Evolutionary conservation across 1,139 yeast species (phyloP).

Genomic region (Debaryomyces singareniensis): DNA sequence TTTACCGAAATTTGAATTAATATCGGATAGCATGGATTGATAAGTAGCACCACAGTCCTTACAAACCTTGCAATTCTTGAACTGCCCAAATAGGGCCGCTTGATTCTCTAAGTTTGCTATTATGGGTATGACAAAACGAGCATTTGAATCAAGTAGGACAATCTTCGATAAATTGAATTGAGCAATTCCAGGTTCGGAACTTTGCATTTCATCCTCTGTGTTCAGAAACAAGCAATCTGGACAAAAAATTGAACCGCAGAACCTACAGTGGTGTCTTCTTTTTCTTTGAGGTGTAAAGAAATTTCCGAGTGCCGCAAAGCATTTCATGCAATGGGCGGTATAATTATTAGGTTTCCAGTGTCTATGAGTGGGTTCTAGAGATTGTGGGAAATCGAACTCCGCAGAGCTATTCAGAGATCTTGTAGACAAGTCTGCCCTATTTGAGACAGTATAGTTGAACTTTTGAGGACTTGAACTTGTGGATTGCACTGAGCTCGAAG

Average conservation of each 20-base stretch:
- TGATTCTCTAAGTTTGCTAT: constrained; percentile 14
- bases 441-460: constrained; percentile 3
- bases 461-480: constrained; percentile 2
- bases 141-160: constrained; percentile 26
- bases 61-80: constrained; percentile 31
- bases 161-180: not conserved
- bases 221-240: constrained; percentile 24
- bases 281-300: constrained; percentile 21
- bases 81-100: constrained; percentile 8
- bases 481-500: constrained; percentile 1
- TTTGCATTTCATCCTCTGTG: constrained; percentile 1
- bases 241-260: constrained; percentile 38
- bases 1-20: constrained; percentile 8
- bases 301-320: constrained; percentile 31
- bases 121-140: constrained; percentile 34
- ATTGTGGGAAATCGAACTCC: not conserved
- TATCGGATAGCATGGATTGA: constrained; percentile 4
- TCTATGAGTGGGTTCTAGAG: constrained; percentile 29
- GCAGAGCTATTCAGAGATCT: not conserved
- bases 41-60: constrained; percentile 31
- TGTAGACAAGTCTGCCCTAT: constrained; percentile 1
- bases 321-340: constrained; percentile 36
- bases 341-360: constrained; percentile 39
- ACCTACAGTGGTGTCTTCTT: constrained; percentile 40
- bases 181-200: not conserved